Evolutionary conservation across 129 eudicot species (phyloP).

Genomic region (Lonicera japonica): DNA sequence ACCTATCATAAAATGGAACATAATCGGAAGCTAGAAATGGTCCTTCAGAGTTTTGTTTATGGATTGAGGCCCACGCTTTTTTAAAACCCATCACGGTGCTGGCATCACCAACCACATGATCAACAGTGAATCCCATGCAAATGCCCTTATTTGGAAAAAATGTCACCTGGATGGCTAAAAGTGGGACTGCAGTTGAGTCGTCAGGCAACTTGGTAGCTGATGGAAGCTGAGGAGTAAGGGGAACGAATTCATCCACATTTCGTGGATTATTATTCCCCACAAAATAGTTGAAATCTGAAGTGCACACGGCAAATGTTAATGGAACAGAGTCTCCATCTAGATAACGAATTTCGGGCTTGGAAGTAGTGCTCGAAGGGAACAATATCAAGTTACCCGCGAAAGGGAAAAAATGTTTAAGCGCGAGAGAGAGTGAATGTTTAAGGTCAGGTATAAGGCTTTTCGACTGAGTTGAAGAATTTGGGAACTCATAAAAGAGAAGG

Average conservation of each 20-base stretch:
- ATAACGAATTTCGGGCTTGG: constrained; percentile 3
- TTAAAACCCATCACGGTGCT: too few relatives aligned
- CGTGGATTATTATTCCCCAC: not conserved
- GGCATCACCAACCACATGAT: constrained; percentile 19
- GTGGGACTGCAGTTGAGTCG: not conserved
- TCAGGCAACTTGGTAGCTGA: not conserved
- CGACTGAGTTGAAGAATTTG: not conserved
- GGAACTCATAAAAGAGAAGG: constrained; percentile 22
- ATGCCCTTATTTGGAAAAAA: constrained; percentile 17
- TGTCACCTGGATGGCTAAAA: constrained; percentile 23
- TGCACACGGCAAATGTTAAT: constrained; percentile 20
- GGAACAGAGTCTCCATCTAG: constrained; percentile 21
- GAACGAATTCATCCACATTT: constrained; percentile 1
- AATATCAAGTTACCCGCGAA: constrained; percentile 18
- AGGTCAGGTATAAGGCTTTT: constrained; percentile 8
- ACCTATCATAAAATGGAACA: too few relatives aligned
- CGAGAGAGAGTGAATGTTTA: constrained; percentile 17
- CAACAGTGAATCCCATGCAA: constrained; percentile 11
- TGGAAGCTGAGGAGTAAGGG: constrained; percentile 13
- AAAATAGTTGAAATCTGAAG: constrained; percentile 1
- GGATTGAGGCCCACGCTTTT: constrained; percentile 18
- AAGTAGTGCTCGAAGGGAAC: too few relatives aligned
- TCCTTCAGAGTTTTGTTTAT: not conserved
- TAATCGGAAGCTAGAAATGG: constrained; percentile 12
- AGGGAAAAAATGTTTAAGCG: constrained; percentile 14